Evolutionary conservation across 768 basidiomycete genomes (phyloP), one percentile per base, ranked within the genome.

Genomic region (Mycena pura): DNA sequence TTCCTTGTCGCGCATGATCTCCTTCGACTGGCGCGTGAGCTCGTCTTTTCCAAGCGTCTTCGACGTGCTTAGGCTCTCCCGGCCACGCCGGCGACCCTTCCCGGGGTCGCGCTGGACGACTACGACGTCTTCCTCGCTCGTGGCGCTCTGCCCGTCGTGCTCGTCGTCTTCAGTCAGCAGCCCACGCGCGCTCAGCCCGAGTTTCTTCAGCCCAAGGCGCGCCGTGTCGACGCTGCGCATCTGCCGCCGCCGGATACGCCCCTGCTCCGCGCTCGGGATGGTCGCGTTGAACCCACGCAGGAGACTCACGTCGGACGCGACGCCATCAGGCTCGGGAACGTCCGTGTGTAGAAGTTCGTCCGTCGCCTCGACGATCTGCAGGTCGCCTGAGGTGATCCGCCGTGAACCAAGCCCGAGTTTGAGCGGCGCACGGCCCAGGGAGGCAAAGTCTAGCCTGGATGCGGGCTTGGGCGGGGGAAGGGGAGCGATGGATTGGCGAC

Each of bases 271-370:
- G 70, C 91, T 92, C 13, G 96, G 96, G 40, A 97, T 91, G 2
- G 96, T 98, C 17, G 96, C 96, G 69, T 93, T 91, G 75, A 98
- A 99, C 0, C 96, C 96, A 43, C 90, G 86, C 39, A 97, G 77
- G 31, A 99, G 80, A 68, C 92, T 93, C 49, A 95, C 88, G 68
- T 86, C 84, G 15, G 84, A 82, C 5, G 89, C 89, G 28, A 89
- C 80, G 36, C 87, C 89, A 14, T 86, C 85, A 15, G 85, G 84
- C 66, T 93, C 91, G 3, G 92, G 92, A 2, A 95, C 84, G 29
- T 90, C 87, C 5, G 80, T 82, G 15, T 80, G 77, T 34, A 95
- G 84, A 10, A 95, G 77, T 71, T 93, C 91, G 24, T 90, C 87
- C 6, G 90, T 87, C 5, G 89, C 91, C 76, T 94, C 93, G 39